Conservation (phyloP, 345 rosid genomes). For the Orychophragmus violaceus region DNA sequence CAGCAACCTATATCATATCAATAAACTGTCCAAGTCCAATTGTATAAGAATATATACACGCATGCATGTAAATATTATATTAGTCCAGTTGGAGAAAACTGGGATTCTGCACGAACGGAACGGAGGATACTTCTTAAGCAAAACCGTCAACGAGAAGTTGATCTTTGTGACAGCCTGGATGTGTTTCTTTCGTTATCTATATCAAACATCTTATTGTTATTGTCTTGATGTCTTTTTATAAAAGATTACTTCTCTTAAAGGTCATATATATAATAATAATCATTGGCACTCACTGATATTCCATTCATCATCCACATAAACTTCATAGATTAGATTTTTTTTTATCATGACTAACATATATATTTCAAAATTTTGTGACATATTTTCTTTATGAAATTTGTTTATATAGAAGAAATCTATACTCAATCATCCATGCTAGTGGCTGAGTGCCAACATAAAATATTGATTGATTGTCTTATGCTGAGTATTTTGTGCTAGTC, state of each 20-base stretch:
- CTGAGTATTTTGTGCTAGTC: too few relatives aligned
- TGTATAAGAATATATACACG: background rate
- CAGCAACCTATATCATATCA: slow-evolving; percentile 4
- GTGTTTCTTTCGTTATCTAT: background rate
- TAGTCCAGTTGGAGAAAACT: background rate
- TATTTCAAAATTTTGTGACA: too few relatives aligned
- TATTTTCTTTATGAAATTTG: too few relatives aligned
- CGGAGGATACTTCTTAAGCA: background rate
- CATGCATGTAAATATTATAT: slow-evolving; percentile 12
- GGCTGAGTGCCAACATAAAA: too few relatives aligned
- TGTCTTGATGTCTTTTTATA: background rate
- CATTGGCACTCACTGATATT: background rate
- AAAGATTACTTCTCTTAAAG: background rate
- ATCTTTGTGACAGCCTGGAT: slow-evolving; percentile 20
- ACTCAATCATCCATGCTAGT: too few relatives aligned
- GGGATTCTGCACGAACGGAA: slow-evolving; percentile 25
- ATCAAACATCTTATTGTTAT: background rate
- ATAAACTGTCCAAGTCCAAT: slow-evolving; percentile 8
- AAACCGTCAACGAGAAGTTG: background rate
- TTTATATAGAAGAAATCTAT: too few relatives aligned
- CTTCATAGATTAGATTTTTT: too few relatives aligned
- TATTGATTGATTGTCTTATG: too few relatives aligned
- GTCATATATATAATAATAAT: background rate
- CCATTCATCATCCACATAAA: background rate
- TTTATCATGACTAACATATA: too few relatives aligned